These are phyloP conservation scores for Pistacia integerrima DNA, from an alignment of 345 rosid species.

Conservation along the genomic window DNA sequence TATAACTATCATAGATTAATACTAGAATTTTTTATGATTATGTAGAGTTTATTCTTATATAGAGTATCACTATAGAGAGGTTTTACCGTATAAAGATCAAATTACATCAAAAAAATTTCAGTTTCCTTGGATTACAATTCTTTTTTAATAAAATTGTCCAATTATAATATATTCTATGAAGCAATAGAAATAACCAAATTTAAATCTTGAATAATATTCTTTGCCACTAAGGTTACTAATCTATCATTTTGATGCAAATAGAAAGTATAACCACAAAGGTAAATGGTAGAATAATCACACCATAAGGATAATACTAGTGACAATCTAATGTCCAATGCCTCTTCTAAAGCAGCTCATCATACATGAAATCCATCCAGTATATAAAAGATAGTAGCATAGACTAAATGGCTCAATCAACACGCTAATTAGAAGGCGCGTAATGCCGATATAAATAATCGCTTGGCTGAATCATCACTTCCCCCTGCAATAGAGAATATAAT, in stretches of 20 bases:
- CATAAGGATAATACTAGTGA: not conserved
- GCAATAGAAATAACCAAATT: no score
- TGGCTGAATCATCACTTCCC: conserved; percentile 47
- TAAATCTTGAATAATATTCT: no score
- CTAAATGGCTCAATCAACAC: not conserved
- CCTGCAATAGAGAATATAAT: conserved; percentile 29
- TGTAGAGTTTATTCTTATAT: no score
- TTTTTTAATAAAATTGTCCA: no score
- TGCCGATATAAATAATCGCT: conserved; percentile 3
- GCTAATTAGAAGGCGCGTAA: not conserved
- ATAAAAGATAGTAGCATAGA: not conserved
- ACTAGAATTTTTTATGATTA: no score
- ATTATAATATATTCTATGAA: no score
- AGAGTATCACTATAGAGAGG: no score
- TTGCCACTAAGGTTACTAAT: not conserved
- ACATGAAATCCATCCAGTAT: conserved; percentile 13
- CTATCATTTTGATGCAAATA: not conserved
- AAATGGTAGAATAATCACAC: not conserved
- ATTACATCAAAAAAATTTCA: no score
- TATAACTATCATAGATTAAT: no score
- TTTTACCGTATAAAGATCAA: no score
- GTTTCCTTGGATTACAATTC: no score
- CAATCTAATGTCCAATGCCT: not conserved
- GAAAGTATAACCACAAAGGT: not conserved
- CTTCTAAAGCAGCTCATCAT: not conserved